These are phyloP conservation scores for Allantophomopsis lycopodina DNA, from an alignment of 2,329 filamentous ascomycete species.

Conservation along the genomic window DNA sequence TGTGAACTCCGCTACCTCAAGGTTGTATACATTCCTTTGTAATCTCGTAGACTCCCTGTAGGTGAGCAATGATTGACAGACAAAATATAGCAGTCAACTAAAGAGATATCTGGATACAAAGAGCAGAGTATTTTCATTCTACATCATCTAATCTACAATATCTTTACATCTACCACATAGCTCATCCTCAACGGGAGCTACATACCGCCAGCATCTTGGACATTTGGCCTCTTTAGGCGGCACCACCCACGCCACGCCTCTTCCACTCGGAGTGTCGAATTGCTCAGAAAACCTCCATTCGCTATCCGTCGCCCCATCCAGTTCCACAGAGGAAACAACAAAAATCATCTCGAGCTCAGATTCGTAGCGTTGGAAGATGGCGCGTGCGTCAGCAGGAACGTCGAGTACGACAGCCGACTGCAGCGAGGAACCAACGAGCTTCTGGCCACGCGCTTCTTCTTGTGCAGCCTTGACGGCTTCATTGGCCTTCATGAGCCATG, in stretches of 20 bases:
- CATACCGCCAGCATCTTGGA: conserved; percentile 77
- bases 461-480: conserved; percentile 60
- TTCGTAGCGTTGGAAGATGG: conserved; percentile 14
- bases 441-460: conserved; percentile 58
- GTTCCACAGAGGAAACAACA: conserved; percentile 50
- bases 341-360: conserved; percentile 41
- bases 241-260: conserved; percentile 12
- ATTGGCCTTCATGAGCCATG: conserved; percentile 23
- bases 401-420: conserved; percentile 57
- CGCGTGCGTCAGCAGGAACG: conserved; percentile 21
- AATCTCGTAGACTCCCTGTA: no score
- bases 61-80: no score
- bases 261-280: conserved; percentile 11
- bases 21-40: no score
- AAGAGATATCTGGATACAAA: no score
- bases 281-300: conserved; percentile 26
- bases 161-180: conserved; percentile 65
- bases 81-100: no score
- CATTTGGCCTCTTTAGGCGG: conserved; percentile 55
- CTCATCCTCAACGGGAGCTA: conserved; percentile 48
- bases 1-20: no score
- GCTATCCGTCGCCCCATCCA: conserved; percentile 27
- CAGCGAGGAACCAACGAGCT: conserved; percentile 66
- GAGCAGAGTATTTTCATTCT: no score
- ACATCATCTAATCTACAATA: conserved; percentile 28